Evolutionary conservation across 1,284 basidiomycete species (phyloP), one percentile per base, ranked within the genome.

Genomic region (Takashimella tepidaria): DNA sequence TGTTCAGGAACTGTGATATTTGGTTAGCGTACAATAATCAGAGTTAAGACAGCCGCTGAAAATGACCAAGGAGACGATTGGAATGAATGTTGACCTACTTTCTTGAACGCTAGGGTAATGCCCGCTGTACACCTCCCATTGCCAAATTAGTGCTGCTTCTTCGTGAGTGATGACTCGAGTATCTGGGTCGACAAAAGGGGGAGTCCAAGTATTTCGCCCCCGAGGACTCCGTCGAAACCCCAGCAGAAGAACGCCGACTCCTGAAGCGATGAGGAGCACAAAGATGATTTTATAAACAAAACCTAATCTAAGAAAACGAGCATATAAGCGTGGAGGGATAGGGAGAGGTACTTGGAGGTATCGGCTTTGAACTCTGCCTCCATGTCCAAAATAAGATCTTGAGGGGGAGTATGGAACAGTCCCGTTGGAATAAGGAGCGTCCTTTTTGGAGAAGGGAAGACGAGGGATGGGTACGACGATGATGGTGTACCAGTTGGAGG

Each of bases 71-170:
- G 43, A 11, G 20, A 23, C 5, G 37, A 49, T 8, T 41, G 41
- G 42, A 50, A 24, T 49, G n/a, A 8, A 25, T 31, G 37, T 48
- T 11, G 49, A 81, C 87, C 64, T 71, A 92, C 89, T 81, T 64
- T 80, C 79, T 54, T 82, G 79, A 50, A 82, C 80, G 72, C 87
- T 90, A 1, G 92, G 92, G 76, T 92, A 91, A 74, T 95, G 90
- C 1, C 92, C 92, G 62, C 88, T 88, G 43, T 82, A 78, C 53
- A 96, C 82, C 76, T 97, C 92, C 91, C 91, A 96, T 61, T 86
- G 80, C 92, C 92, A 96, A 73, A 97, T 88, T 63, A 84, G 81
- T 61, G 86, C 85, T 41, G 93, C 69, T 67, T 95, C 89, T 50
- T 86, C 84, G 47, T 82, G 78, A 43, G 80, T 80, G 60, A 87